Evolutionary conservation across 2,329 filamentous ascomycete species (phyloP), one percentile per base, ranked within the genome.

Genomic region (Exophiala aquamarina): DNA sequence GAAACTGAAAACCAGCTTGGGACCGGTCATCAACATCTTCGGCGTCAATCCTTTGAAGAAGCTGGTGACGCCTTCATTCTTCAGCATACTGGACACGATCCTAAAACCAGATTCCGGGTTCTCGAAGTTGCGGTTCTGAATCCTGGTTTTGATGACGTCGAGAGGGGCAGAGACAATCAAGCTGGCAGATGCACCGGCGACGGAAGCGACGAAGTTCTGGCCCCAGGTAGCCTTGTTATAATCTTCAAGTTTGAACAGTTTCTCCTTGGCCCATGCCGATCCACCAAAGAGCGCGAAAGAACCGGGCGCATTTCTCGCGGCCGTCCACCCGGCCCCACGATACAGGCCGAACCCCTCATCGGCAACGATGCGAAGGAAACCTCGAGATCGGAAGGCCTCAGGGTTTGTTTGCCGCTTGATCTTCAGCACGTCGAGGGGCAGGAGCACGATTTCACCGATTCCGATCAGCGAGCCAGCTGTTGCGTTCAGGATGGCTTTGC

Each of bases 401-500:
- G 93, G 93, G 78, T 98, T 98, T 59, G 93, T 98, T 76, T 98
- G 93, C 63, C 93, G 85, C 82, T 98, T 98, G 76, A 98, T 98
- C 82, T 98, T 98, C 55, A 98, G 81, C 31, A 98, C 92, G 62
- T 98, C 93, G 52, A 98, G 82, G 33, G 93, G 93, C 32, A 98
- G 81, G 21, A 98, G 82, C 49, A 98, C 82, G 57, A 98, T 95
- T 75, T 98, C 93, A 65, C 93, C 93, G 62, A 98, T 95, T 62
- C 93, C 93, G 64, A 98, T 94, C 63, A 98, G 66, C 73, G 88
- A 89, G 76, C 93, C 93, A 55, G 93, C 93, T 41, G 89, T 94
- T 17, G 93, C 95, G 74, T 95, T 89, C 87, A 98, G 87, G 62
- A 98, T 90, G 11, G 93, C 92, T 79, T 98, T 97, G 70, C 93